Base-by-base conservation (phyloP, 1,284 basidiomycete genomes). In the Hemileia vastatrix region DNA sequence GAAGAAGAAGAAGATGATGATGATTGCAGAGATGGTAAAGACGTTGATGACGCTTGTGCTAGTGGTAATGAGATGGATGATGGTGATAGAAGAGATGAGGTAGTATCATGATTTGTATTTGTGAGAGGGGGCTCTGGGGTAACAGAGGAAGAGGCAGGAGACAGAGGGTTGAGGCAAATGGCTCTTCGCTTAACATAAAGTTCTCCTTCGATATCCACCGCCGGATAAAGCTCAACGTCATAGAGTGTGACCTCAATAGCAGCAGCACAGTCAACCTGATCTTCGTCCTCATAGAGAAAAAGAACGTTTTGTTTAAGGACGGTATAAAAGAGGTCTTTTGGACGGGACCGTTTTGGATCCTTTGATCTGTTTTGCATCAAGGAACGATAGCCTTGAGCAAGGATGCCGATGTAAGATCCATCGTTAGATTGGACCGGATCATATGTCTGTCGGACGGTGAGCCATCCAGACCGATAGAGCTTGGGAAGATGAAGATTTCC, bases 221-320 rank as follows among this genome's bases (percentile, higher is more conserved):
- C 84, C 11, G 86, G 86, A 73, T 82, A 87, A 47, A 94, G 79
- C 23, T 81, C 77, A 44, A 92, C 85, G 54, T 85, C 81, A 75
- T 90, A 87, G 6, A 83, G 74, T 51, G 77, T 72, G 54, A 95
- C 78, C 73, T 91, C 86, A 54, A 96, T 82, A 9, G 85, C 90
- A 2, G 86, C 88, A 70, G 86, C 85, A 77, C 88, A 90, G 70
- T 94, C 90, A 49, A 82, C 82, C 84, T 88, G 87, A 24, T 80
- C 81, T 76, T 93, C 88, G 76, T 91, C 87, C 75, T 93, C 88
- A 77, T 94, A 94, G 19, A 96, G 79, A 76, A 90, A 95, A 21
- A 96, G 79, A 36, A 92, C 85, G 68, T 83, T 85, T 49, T 88
- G 88, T 80, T 93, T 94, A 72, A 95, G 81, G 2, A 86, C 87